Base-by-base conservation (phyloP, 257 asterid species). In the Rubia yunnanensis region DNA sequence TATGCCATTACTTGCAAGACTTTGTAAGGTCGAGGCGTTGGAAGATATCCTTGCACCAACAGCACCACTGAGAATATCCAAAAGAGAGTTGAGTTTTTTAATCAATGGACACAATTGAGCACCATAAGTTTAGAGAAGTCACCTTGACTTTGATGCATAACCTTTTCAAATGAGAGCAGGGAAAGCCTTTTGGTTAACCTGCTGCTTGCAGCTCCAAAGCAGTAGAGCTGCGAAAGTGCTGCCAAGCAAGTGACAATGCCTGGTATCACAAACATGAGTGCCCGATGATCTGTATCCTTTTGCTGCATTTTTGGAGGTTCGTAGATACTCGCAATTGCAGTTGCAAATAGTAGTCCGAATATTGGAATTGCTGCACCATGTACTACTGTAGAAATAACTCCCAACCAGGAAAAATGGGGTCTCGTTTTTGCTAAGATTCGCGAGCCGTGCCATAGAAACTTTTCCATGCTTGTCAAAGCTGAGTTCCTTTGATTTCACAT, bases 101-200 rank as follows among this genome's bases (percentile, higher is more conserved):
- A 24, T 3, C 10, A 60, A 60, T 48, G 36, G 36, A 26, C 41
- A n/a, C 35, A n/a, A 8, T 11, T 31, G 8, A 15, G 60, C 2
- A 46, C 1, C 7, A 20, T 9, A 48, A 10, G 58, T 15, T 30
- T 11, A 54, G 27, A n/a, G 41, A 30, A 44, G 5, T 23, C 17
- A 73, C 79, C 79, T 73, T 62, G 82, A 77, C 39, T 76, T 63
- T 66, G 73, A 53, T 70, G 71, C n/a, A 73, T 63, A 41, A 73
- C 69, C 44, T 63, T 73, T 52, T 73, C 73, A 55, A 73, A 77
- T 63, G 71, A 65, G 24, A 41, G 36, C 28, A 68, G 55, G 18
- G 72, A 69, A 23, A 77, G 38, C 35, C 67, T 65, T 59, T 73
- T 44, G 1, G 53, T 70, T 64, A 77, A 24, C 67, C 74, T 67